These are phyloP conservation scores for Lasiodiplodia sp. DNA, from an alignment of 2,329 filamentous ascomycete species.

Conservation along the genomic window DNA sequence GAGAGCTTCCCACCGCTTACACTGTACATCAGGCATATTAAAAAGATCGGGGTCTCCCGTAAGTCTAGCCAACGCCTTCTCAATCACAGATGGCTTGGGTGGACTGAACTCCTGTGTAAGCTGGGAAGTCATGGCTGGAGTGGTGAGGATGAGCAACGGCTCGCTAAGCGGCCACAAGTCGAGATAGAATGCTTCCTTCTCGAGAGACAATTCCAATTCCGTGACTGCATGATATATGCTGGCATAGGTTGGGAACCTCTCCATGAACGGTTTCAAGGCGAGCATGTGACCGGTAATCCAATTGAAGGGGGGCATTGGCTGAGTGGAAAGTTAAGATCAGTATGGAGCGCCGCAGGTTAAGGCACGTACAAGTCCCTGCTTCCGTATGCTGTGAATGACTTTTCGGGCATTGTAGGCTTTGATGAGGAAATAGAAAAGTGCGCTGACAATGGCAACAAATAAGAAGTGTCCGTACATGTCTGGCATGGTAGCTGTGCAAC, in stretches of 20 bases:
- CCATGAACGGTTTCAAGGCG: not conserved
- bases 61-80: not conserved
- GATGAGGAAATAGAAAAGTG: not conserved
- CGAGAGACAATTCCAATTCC: not conserved
- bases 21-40: slow-evolving; percentile 29
- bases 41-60: slow-evolving; percentile 37
- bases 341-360: not conserved
- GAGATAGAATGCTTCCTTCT: slow-evolving; percentile 48
- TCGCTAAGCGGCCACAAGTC: slow-evolving; percentile 54
- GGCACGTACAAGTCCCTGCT: not conserved
- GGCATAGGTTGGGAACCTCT: no score
- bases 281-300: not conserved
- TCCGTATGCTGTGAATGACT: not conserved
- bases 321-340: not conserved
- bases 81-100: not conserved
- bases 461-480: not conserved
- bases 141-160: slow-evolving; percentile 45
- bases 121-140: slow-evolving; percentile 44
- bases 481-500: not conserved
- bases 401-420: not conserved
- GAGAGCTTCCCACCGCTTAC: slow-evolving; percentile 29
- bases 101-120: not conserved
- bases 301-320: not conserved
- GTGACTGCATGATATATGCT: not conserved
- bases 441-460: not conserved